Evolutionary conservation across 2,329 filamentous ascomycete genomes (phyloP).

Genomic region (Penicillium janthinellum): DNA sequence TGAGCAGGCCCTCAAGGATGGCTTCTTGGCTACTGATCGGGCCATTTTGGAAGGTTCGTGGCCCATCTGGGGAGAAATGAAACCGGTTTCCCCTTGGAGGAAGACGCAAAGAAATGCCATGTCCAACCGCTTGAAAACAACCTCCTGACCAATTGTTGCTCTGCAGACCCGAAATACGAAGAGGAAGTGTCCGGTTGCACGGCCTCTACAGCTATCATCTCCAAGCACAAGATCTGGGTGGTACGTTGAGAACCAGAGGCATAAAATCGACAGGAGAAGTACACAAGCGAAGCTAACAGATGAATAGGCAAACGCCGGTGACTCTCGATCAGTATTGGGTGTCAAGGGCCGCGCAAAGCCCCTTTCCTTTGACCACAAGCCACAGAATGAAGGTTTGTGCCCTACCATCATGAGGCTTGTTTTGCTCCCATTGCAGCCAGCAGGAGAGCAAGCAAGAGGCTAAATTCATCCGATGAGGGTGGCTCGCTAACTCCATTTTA

Average conservation of each 20-base stretch:
- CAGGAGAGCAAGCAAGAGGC: neutral
- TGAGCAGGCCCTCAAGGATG: slow-evolving; percentile 94
- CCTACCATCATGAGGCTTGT: neutral
- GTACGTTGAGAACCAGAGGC: slow-evolving; percentile 60
- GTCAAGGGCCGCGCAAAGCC: slow-evolving; percentile 98
- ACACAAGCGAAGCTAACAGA: slow-evolving; percentile 18
- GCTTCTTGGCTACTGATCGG: slow-evolving; percentile 91
- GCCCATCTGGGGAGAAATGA: neutral
- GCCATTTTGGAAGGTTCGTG: slow-evolving; percentile 88
- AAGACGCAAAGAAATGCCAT: neutral
- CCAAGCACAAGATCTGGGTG: slow-evolving; percentile 88
- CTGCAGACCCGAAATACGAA: slow-evolving; percentile 87
- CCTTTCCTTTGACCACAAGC: slow-evolving; percentile 98
- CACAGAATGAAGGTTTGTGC: slow-evolving; percentile 84
- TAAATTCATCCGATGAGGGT: neutral
- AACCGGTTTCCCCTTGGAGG: neutral
- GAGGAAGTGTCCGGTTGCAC: slow-evolving; percentile 98
- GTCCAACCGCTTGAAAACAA: neutral
- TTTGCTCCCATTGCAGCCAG: neutral
- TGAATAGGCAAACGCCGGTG: slow-evolving; percentile 86
- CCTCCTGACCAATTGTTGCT: slow-evolving; percentile 16
- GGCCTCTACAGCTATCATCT: slow-evolving; percentile 86
- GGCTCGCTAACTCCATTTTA: slow-evolving; percentile 22
- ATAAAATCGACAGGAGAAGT: slow-evolving; percentile 14
- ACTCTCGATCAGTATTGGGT: slow-evolving; percentile 91